Conservation (phyloP, 208 protist genomes). For the Acanthamoeba sp. region DNA sequence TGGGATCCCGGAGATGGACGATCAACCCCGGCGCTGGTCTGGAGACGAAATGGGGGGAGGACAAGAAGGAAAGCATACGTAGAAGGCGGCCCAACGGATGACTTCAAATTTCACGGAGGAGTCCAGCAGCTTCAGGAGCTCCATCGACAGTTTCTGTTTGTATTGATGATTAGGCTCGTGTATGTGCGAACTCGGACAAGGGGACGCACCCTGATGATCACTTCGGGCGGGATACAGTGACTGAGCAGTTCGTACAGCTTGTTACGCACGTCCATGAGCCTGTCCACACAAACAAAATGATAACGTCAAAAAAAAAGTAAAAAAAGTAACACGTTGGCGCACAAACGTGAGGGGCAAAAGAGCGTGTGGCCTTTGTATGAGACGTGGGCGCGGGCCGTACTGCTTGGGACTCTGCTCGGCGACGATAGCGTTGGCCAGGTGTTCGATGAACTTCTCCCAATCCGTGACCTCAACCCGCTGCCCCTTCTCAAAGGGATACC, state of each 20-base stretch:
- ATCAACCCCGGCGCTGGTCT: not conserved
- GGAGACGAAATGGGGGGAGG: not conserved
- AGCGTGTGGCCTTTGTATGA: too few relatives aligned
- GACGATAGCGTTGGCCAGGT: constrained; percentile 95
- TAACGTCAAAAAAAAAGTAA: too few relatives aligned
- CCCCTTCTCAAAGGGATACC: constrained; percentile 76
- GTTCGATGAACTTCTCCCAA: constrained; percentile 96
- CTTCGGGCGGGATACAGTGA: constrained; percentile 98
- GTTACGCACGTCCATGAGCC: constrained; percentile 94
- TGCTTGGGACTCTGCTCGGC: constrained; percentile 95
- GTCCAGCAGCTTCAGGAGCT: constrained; percentile 91
- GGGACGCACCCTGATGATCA: constrained; percentile 92
- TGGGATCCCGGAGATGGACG: not conserved
- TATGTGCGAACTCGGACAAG: not conserved
- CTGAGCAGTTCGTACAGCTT: constrained; percentile 98
- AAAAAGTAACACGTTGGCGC: not conserved
- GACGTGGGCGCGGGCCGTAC: not conserved
- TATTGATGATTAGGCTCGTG: not conserved
- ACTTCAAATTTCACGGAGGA: constrained; percentile 90
- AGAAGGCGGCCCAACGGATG: constrained; percentile 94
- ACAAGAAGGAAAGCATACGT: constrained; percentile 82
- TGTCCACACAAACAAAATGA: not conserved
- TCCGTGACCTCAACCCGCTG: constrained; percentile 87
- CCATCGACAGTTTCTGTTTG: constrained; percentile 89
- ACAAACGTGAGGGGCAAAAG: too few relatives aligned